These are phyloP conservation scores for Penicillium fimorum DNA, from an alignment of 495 filamentous ascomycete species.

Conservation along the genomic window DNA sequence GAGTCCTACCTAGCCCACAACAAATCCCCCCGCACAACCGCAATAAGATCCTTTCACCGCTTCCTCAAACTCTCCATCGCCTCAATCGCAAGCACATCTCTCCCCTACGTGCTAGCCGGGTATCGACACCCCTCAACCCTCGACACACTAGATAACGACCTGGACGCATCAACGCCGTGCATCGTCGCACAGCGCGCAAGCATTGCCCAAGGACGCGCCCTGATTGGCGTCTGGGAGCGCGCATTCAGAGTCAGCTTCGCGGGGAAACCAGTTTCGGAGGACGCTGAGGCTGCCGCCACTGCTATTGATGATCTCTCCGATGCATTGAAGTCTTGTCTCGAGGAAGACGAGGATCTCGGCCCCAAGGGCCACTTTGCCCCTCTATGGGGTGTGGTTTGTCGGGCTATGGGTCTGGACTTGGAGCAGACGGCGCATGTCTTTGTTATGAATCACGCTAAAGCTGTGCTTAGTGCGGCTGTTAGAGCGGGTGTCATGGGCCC, in stretches of 20 bases:
- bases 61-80: slow-evolving; percentile 79
- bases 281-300: slow-evolving; percentile 27
- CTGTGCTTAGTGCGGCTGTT: slow-evolving; percentile 84
- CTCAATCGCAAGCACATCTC: slow-evolving; percentile 72
- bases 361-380: slow-evolving; percentile 71
- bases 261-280: not conserved
- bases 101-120: slow-evolving; percentile 82
- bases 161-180: slow-evolving; percentile 84
- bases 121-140: slow-evolving; percentile 60
- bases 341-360: slow-evolving; percentile 33
- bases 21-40: slow-evolving; percentile 40
- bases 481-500: slow-evolving; percentile 86
- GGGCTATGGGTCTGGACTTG: slow-evolving; percentile 57
- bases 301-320: slow-evolving; percentile 41
- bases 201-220: slow-evolving; percentile 77
- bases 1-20: slow-evolving; percentile 92
- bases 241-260: slow-evolving; percentile 52
- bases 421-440: slow-evolving; percentile 80
- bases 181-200: slow-evolving; percentile 83
- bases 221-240: slow-evolving; percentile 87
- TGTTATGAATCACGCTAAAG: slow-evolving; percentile 83
- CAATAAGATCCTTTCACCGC: slow-evolving; percentile 54
- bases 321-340: slow-evolving; percentile 33
- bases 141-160: slow-evolving; percentile 70
- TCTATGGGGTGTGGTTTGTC: slow-evolving; percentile 72